phyloP scores from a whole-genome alignment of 2,329 filamentous ascomycete genomes.

The Elsinoe arachidis region DNA sequence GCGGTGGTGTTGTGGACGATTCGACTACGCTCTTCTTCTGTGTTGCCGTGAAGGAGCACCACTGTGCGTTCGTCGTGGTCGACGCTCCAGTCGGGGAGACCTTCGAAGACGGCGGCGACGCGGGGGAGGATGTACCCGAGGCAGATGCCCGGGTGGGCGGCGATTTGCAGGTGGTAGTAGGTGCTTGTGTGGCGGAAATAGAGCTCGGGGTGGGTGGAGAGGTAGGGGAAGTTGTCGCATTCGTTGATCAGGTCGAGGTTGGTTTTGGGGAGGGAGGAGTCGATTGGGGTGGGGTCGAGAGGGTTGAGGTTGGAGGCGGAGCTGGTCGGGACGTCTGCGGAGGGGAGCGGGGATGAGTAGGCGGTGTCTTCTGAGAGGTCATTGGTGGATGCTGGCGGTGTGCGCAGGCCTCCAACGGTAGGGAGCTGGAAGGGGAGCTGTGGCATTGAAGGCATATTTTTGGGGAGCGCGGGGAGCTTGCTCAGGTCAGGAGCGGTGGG shows the following conservation, averaged over 20 bases:
- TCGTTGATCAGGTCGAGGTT: conserved; percentile 49
- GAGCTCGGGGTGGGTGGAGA: conserved; percentile 48
- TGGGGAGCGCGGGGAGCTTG: conserved; percentile 3
- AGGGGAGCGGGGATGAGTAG: conserved; percentile 18
- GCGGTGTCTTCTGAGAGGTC: conserved; percentile 11
- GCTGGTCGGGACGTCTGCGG: conserved; percentile 14
- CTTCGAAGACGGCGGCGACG: conserved; percentile 48
- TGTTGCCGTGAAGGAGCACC: conserved; percentile 47
- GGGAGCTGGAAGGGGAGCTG: conserved; percentile 8
- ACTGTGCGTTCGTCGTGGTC: conserved; percentile 54
- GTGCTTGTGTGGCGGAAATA: conserved; percentile 40
- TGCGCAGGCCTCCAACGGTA: conserved; percentile 16
- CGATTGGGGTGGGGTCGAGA: conserved; percentile 24
- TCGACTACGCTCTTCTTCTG: conserved; percentile 54
- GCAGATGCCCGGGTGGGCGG: conserved; percentile 51
- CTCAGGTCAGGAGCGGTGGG: conserved; percentile 22
- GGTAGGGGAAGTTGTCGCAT: conserved; percentile 66
- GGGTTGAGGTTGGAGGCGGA: not conserved
- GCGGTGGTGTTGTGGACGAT: conserved; percentile 49
- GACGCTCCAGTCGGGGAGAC: conserved; percentile 54
- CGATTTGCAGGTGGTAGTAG: conserved; percentile 58
- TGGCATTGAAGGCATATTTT: conserved; percentile 11
- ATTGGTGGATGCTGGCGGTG: conserved; percentile 22
- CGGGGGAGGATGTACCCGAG: conserved; percentile 54
- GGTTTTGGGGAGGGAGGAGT: conserved; percentile 28